A percentile compares a stretch with the other conserved stretches of the same genome.
Evolutionary conservation across 148 eudicot species (phyloP).

Genomic region (Agrostemma githago): DNA sequence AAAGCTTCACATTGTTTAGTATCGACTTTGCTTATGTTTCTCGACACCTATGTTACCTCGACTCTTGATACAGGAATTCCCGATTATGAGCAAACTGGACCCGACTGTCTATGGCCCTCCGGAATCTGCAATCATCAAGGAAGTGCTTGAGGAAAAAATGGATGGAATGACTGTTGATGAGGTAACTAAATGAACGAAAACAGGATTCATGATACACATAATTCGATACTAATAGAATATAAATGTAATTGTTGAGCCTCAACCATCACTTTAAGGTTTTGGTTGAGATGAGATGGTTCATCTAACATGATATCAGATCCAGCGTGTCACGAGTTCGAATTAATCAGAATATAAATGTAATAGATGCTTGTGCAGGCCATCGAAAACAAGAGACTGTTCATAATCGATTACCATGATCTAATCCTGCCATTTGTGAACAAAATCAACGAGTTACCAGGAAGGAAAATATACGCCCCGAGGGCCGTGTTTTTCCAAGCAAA

Average conservation of each 20-base stretch:
- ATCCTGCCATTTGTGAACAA: slow-evolving; percentile 69
- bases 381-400: slow-evolving; percentile 53
- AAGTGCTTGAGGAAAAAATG: slow-evolving; percentile 50
- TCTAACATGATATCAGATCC: no score
- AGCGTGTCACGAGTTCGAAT: no score
- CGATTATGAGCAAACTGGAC: slow-evolving; percentile 71
- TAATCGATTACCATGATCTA: slow-evolving; percentile 76
- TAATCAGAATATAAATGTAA: not conserved
- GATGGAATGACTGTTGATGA: slow-evolving; percentile 69
- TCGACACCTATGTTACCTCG: no score
- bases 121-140: slow-evolving; percentile 64
- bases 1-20: no score
- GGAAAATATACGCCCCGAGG: slow-evolving; percentile 74
- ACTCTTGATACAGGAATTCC: slow-evolving; percentile 50
- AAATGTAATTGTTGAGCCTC: no score
- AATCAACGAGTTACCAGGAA: slow-evolving; percentile 55
- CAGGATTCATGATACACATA: no score
- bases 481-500: slow-evolving; percentile 48
- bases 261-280: no score
- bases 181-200: slow-evolving; percentile 32
- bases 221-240: no score
- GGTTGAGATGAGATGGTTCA: no score
- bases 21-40: no score
- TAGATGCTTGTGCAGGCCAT: slow-evolving; percentile 47
- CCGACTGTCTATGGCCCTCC: slow-evolving; percentile 68